phyloP scores from a whole-genome alignment of 2,329 filamentous ascomycete species.

The Xylaria sp. region DNA sequence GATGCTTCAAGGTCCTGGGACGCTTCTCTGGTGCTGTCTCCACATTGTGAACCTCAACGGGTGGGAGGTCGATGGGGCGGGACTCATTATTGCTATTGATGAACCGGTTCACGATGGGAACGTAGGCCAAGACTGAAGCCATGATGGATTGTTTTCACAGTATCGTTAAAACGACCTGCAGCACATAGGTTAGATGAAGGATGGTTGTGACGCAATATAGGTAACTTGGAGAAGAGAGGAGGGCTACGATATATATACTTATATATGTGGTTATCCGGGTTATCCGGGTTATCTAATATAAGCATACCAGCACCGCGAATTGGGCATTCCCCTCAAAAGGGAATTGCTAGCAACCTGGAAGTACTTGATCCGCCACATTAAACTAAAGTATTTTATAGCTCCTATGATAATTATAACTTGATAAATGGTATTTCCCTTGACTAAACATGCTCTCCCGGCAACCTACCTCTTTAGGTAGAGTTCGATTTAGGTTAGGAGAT shows the following conservation, averaged over 20 bases:
- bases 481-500: no score
- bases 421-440: neutral
- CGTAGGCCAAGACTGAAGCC: constrained; percentile 57
- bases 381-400: neutral
- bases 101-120: constrained; percentile 55
- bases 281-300: neutral
- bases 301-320: no score
- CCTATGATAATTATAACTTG: neutral
- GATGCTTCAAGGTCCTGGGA: constrained; percentile 85
- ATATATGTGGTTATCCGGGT: neutral
- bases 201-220: constrained; percentile 25
- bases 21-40: constrained; percentile 84
- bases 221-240: constrained; percentile 12
- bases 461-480: no score
- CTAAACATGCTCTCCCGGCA: no score
- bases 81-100: constrained; percentile 47
- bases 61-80: constrained; percentile 66
- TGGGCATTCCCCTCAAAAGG: no score
- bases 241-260: constrained; percentile 8
- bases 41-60: constrained; percentile 80
- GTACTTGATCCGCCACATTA: no score
- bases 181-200: neutral
- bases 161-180: neutral
- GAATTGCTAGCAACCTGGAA: no score
- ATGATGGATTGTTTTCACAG: constrained; percentile 36